These are phyloP conservation scores for Conticribra weissflogii DNA, from an alignment of 108 stramenopile species.

Conservation along the genomic window DNA sequence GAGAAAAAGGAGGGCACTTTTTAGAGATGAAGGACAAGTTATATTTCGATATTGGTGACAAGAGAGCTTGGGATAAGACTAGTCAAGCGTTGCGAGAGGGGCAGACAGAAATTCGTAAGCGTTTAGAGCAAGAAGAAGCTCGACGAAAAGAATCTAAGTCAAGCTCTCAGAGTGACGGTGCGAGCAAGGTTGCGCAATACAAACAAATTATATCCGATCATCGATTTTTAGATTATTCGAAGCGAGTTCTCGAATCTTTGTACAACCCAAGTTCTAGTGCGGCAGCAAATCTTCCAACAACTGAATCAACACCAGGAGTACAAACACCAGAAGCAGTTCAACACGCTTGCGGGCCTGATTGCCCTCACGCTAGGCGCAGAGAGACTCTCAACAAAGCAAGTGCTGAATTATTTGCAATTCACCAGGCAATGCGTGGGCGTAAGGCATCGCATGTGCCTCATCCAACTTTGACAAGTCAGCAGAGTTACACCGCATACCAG, in stretches of 20 bases:
- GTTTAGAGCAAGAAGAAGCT: slow-evolving; percentile 58
- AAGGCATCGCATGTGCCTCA: slow-evolving; percentile 1
- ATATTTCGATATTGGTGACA: slow-evolving; percentile 87
- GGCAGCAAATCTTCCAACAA: neutral
- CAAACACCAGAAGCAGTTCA: neutral
- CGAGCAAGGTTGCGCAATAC: slow-evolving; percentile 26
- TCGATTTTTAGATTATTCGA: slow-evolving; percentile 32
- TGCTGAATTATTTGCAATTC: slow-evolving; percentile 14
- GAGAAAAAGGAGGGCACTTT: slow-evolving; percentile 54
- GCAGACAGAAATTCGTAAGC: slow-evolving; percentile 68
- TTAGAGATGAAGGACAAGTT: slow-evolving; percentile 60
- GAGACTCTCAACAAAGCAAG: slow-evolving; percentile 30
- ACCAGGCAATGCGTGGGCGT: slow-evolving; percentile 17
- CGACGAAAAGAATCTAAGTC: neutral
- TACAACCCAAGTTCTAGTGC: slow-evolving; percentile 15
- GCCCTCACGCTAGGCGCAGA: slow-evolving; percentile 32
- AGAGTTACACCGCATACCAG: too few relatives aligned
- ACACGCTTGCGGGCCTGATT: slow-evolving; percentile 37
- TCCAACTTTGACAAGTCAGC: neutral
- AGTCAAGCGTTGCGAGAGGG: slow-evolving; percentile 89
- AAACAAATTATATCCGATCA: slow-evolving; percentile 42
- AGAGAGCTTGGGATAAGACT: slow-evolving; percentile 86
- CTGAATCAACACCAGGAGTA: neutral
- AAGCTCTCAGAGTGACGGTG: slow-evolving; percentile 11
- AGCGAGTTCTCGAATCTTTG: slow-evolving; percentile 31